These are phyloP conservation scores for Penicillium arizonense DNA, from an alignment of 495 filamentous ascomycete genomes.

Conservation along the genomic window DNA sequence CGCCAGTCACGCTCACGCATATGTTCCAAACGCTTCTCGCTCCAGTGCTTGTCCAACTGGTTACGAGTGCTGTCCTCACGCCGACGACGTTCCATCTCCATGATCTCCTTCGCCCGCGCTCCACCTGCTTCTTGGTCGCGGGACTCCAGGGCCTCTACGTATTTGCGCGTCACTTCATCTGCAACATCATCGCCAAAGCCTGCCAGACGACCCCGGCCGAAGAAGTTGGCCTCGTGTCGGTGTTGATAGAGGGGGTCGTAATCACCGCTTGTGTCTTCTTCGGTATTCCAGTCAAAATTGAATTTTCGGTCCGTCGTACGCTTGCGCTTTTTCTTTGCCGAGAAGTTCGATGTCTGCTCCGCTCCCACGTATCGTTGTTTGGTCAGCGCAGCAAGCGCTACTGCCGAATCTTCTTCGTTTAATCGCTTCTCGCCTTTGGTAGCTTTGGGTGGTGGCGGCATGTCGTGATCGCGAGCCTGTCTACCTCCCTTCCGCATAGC, in stretches of 20 bases:
- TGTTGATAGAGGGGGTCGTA: slow-evolving; percentile 87
- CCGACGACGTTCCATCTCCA: slow-evolving; percentile 83
- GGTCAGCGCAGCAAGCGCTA: slow-evolving; percentile 70
- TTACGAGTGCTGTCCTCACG: slow-evolving; percentile 73
- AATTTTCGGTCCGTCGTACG: slow-evolving; percentile 96
- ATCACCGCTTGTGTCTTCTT: slow-evolving; percentile 90
- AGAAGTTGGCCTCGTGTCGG: slow-evolving; percentile 72
- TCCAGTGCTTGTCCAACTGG: slow-evolving; percentile 90
- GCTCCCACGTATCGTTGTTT: slow-evolving; percentile 90
- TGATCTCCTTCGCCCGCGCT: slow-evolving; percentile 71
- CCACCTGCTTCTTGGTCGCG: slow-evolving; percentile 79
- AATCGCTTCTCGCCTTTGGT: slow-evolving; percentile 54
- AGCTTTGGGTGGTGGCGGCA: slow-evolving; percentile 45
- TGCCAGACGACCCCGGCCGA: slow-evolving; percentile 75
- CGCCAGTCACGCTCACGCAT: slow-evolving; percentile 99
- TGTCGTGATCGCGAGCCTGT: slow-evolving; percentile 53
- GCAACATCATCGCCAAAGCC: slow-evolving; percentile 78
- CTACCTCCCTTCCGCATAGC: slow-evolving; percentile 46
- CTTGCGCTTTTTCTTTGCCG: slow-evolving; percentile 93
- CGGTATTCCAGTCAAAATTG: slow-evolving; percentile 97
- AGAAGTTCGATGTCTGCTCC: slow-evolving; percentile 84
- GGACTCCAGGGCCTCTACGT: slow-evolving; percentile 73
- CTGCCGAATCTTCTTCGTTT: slow-evolving; percentile 59
- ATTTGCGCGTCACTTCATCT: slow-evolving; percentile 67
- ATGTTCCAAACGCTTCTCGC: slow-evolving; percentile 88